A percentile compares a stretch with the other conserved stretches of the same genome.
These are phyloP conservation scores for Candida insectorum DNA, from an alignment of 805 yeast species.

Conservation along the genomic window DNA sequence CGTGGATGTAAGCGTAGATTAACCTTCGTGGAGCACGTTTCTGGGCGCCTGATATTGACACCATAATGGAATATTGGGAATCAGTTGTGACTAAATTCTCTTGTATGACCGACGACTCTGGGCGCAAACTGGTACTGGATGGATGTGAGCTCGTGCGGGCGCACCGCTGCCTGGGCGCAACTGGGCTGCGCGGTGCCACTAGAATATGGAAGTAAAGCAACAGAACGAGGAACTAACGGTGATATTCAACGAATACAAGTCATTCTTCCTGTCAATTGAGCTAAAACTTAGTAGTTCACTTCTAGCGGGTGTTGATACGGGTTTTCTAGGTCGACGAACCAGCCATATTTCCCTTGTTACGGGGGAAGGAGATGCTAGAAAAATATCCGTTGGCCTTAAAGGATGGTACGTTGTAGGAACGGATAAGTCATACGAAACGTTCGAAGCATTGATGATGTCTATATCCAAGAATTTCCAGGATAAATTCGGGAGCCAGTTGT, in stretches of 20 bases:
- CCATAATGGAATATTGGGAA: slow-evolving; percentile 39
- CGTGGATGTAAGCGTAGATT: slow-evolving; percentile 36
- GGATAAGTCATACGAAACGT: slow-evolving; percentile 21
- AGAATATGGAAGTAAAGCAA: slow-evolving; percentile 14
- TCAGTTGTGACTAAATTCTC: slow-evolving; percentile 41
- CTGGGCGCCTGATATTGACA: slow-evolving; percentile 48
- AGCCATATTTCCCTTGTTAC: slow-evolving; percentile 12
- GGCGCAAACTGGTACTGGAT: too few species aligned
- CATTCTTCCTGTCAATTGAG: slow-evolving; percentile 15
- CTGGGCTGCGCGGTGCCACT: background rate
- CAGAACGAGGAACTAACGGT: slow-evolving; percentile 17
- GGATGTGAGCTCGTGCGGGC: too few species aligned
- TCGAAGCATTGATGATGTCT: slow-evolving; percentile 28
- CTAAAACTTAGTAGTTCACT: slow-evolving; percentile 7
- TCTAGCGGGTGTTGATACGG: slow-evolving; percentile 3
- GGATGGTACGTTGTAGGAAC: slow-evolving; percentile 26
- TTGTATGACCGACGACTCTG: too few species aligned
- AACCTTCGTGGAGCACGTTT: slow-evolving; percentile 41
- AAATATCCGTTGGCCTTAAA: slow-evolving; percentile 19
- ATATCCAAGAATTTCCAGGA: slow-evolving; percentile 19
- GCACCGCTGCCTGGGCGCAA: too few species aligned
- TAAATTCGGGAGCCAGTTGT: slow-evolving; percentile 16
- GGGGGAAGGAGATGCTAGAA: slow-evolving; percentile 12
- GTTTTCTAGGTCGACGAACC: slow-evolving; percentile 1
- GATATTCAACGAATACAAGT: slow-evolving; percentile 19